A percentile compares a stretch with the other conserved stretches of the same genome.
phyloP scores from a whole-genome alignment of 345 rosid genomes.

The Euphorbia lathyris region DNA sequence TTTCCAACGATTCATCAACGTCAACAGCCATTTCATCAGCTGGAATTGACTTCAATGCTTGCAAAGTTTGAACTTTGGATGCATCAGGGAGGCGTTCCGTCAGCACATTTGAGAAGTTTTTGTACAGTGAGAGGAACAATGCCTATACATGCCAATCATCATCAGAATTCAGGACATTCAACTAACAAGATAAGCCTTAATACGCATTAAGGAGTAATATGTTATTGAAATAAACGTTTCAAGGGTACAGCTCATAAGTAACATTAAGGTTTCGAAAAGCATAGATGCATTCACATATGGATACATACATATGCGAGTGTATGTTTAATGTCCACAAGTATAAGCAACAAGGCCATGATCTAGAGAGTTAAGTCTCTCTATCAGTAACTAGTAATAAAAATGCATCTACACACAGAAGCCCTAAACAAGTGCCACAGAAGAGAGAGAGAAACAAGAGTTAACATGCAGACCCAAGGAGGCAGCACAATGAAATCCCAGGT shows the following conservation, averaged over 20 bases:
- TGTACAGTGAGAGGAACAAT: conserved; percentile 60
- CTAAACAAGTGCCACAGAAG: background rate
- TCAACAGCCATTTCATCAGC: conserved; percentile 57
- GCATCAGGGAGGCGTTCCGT: conserved; percentile 77
- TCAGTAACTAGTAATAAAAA: background rate
- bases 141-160: conserved; percentile 40
- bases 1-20: conserved; percentile 48
- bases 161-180: conserved; percentile 9
- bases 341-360: background rate
- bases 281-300: no score
- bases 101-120: conserved; percentile 63
- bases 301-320: background rate
- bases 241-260: background rate
- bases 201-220: background rate
- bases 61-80: conserved; percentile 54
- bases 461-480: background rate
- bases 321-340: background rate
- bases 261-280: background rate
- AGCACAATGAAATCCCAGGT: background rate
- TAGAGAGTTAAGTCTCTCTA: background rate
- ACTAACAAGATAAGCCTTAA: background rate
- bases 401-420: no score
- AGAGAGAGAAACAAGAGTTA: background rate
- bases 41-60: conserved; percentile 48
- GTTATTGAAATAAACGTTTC: background rate